These are phyloP conservation scores for Rachicladosporium sp. DNA, from an alignment of 2,329 filamentous ascomycete species.

Conservation along the genomic window DNA sequence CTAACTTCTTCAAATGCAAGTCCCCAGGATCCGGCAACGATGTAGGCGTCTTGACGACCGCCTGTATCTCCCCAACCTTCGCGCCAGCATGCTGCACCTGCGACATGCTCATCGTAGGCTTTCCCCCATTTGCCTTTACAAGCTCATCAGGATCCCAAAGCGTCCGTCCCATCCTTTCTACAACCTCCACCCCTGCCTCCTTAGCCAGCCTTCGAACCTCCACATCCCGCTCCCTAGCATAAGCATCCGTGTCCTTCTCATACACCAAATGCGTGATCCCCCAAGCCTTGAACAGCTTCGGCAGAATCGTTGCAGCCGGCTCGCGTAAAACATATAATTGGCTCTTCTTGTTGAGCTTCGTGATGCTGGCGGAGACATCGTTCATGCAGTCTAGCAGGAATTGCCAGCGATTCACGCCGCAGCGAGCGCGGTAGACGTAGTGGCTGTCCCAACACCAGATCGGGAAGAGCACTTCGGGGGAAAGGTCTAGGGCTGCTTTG, in stretches of 20 bases:
- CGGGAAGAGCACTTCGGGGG: slow-evolving; percentile 61
- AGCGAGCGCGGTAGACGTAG: slow-evolving; percentile 61
- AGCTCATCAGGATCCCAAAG: slow-evolving; percentile 63
- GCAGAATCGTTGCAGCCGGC: slow-evolving; percentile 57
- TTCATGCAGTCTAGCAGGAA: slow-evolving; percentile 64
- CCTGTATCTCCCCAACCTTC: slow-evolving; percentile 49
- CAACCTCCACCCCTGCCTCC: slow-evolving; percentile 54
- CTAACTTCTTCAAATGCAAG: slow-evolving; percentile 43
- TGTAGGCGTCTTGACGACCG: slow-evolving; percentile 48
- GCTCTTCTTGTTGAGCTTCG: slow-evolving; percentile 55
- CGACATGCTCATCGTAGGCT: slow-evolving; percentile 62
- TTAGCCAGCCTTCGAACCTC: slow-evolving; percentile 47
- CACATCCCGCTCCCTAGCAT: slow-evolving; percentile 52
- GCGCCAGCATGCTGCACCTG: slow-evolving; percentile 52
- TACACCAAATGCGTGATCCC: slow-evolving; percentile 64
- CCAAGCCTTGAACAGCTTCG: slow-evolving; percentile 63
- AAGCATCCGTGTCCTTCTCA: slow-evolving; percentile 66
- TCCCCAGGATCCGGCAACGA: slow-evolving; percentile 53
- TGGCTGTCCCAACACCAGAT: slow-evolving; percentile 74
- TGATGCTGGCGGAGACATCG: slow-evolving; percentile 55
- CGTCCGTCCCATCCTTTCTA: slow-evolving; percentile 53
- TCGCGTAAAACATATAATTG: slow-evolving; percentile 62
- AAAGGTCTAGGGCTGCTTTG: slow-evolving; percentile 56
- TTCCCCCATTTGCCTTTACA: slow-evolving; percentile 51
- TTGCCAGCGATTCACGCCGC: slow-evolving; percentile 62